These are phyloP conservation scores for Chaetomiaceae sp. DNA, from an alignment of 2,329 filamentous ascomycete species.

Conservation along the genomic window DNA sequence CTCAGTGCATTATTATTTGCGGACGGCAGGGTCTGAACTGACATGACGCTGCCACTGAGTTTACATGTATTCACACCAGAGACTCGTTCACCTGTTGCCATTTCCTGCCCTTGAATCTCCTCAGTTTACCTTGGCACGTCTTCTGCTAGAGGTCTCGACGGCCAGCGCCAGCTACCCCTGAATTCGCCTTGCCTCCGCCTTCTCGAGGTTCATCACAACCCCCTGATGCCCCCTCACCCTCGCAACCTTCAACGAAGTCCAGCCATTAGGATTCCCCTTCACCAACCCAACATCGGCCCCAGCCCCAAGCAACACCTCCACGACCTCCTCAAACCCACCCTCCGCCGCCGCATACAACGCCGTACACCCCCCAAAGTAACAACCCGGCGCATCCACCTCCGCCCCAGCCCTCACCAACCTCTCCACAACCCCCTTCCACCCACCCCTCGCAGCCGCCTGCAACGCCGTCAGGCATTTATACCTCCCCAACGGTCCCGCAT, in stretches of 20 bases:
- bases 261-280: not conserved
- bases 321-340: not conserved
- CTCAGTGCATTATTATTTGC: too few relatives aligned
- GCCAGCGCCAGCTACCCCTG: too few relatives aligned
- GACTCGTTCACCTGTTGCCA: too few relatives aligned
- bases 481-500: not conserved
- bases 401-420: not conserved
- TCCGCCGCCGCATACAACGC: not conserved
- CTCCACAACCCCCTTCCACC: not conserved
- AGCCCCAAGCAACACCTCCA: not conserved
- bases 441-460: not conserved
- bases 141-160: too few relatives aligned
- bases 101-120: too few relatives aligned
- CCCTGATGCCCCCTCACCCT: not conserved
- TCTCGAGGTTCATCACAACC: not conserved
- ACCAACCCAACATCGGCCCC: not conserved
- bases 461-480: not conserved
- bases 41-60: too few relatives aligned
- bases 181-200: too few relatives aligned
- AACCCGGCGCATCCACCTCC: not conserved
- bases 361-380: not conserved
- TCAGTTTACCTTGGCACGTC: too few relatives aligned
- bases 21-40: too few relatives aligned
- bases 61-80: too few relatives aligned
- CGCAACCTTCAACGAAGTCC: not conserved